Percentiles rank a stretch among this genome's conserved stretches.
Evolutionary conservation across 179 eudicot species (phyloP).

Genomic region (Patellifolia procumbens): DNA sequence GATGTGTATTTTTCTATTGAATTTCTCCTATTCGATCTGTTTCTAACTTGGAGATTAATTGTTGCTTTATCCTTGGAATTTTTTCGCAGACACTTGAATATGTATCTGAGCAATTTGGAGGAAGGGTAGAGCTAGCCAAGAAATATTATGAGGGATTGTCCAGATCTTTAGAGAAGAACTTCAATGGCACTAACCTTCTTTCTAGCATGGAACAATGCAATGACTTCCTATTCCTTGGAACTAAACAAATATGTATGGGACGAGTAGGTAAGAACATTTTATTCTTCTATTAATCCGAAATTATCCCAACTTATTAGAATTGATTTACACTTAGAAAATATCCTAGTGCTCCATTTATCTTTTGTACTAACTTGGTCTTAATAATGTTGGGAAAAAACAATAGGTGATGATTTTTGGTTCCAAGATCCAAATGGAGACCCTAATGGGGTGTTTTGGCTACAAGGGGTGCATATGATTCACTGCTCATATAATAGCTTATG

Average conservation of each 20-base stretch:
- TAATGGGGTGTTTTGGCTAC: conserved; percentile 63
- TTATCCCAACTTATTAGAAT: background rate
- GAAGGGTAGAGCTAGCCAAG: conserved; percentile 65
- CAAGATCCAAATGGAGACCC: conserved; percentile 66
- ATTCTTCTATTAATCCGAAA: background rate
- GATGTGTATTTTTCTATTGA: too few species aligned
- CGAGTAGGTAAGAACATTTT: conserved; percentile 53
- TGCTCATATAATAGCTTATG: conserved; percentile 74
- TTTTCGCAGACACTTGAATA: conserved; percentile 53
- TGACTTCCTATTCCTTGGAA: conserved; percentile 71
- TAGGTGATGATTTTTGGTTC: conserved; percentile 72
- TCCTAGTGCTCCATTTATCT: background rate
- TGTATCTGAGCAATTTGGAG: conserved; percentile 56
- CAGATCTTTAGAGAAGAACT: conserved; percentile 52
- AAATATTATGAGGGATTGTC: conserved; percentile 54
- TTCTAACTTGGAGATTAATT: background rate
- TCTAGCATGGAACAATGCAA: conserved; percentile 76
- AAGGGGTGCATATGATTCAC: conserved; percentile 72
- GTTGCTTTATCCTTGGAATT: background rate
- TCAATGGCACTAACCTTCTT: conserved; percentile 55
- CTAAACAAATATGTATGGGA: conserved; percentile 57
- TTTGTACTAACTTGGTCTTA: background rate
- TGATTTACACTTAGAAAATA: too few species aligned
- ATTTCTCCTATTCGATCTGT: too few species aligned
- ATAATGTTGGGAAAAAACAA: background rate